These are phyloP conservation scores for Endoconidiophora laricicola DNA, from an alignment of 2,329 filamentous ascomycete genomes.

Conservation along the genomic window DNA sequence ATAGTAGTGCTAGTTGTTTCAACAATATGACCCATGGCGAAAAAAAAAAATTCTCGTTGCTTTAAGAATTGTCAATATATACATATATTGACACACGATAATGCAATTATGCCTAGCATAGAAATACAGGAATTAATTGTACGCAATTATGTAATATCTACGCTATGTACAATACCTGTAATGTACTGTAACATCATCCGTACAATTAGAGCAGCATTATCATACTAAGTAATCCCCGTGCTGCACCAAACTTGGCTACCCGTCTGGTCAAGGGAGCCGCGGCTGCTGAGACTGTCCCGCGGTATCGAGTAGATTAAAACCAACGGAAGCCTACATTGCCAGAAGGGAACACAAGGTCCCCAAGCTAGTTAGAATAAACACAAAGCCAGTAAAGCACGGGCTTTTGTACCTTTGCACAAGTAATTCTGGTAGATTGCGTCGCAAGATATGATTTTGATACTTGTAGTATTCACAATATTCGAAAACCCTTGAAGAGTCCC, in stretches of 20 bases:
- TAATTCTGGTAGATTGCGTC: too few relatives aligned
- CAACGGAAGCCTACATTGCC: conserved; percentile 5
- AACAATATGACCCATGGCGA: not conserved
- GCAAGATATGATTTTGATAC: too few relatives aligned
- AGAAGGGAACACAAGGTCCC: not conserved
- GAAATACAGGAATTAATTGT: too few relatives aligned
- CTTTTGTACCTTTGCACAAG: too few relatives aligned
- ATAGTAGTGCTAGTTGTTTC: not conserved
- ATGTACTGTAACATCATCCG: not conserved
- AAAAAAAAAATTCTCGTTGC: too few relatives aligned
- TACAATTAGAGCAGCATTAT: not conserved
- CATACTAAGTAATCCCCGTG: not conserved
- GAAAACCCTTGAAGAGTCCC: not conserved
- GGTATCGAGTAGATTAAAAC: conserved; percentile 13
- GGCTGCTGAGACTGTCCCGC: conserved; percentile 10
- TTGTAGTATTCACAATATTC: not conserved
- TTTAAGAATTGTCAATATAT: too few relatives aligned
- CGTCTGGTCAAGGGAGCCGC: conserved; percentile 5
- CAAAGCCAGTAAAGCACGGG: not conserved
- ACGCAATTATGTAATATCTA: too few relatives aligned
- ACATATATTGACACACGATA: too few relatives aligned
- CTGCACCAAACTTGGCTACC: not conserved
- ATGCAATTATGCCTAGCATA: too few relatives aligned
- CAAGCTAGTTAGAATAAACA: not conserved
- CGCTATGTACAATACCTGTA: not conserved